Conservation (phyloP, 768 basidiomycete genomes). For the Austroboletus festivus region DNA sequence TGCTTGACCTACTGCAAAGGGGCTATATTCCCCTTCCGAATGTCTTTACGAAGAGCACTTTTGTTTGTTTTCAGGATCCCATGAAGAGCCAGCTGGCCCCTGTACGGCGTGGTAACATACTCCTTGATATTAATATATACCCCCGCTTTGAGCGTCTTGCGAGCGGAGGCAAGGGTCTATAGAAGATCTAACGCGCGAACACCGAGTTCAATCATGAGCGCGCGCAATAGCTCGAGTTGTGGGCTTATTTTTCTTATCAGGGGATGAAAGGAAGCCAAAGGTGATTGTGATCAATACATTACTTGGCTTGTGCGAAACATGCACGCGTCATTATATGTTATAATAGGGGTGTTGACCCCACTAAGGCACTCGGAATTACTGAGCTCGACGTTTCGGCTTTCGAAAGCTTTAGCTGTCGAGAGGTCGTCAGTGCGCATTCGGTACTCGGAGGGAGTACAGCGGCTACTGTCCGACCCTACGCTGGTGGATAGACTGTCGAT, state of each 20-base stretch:
- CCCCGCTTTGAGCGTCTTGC: slow-evolving; percentile 57
- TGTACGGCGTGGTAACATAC: slow-evolving; percentile 62
- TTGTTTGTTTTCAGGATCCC: slow-evolving; percentile 60
- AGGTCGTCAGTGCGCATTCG: neutral
- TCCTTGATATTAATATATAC: slow-evolving; percentile 73
- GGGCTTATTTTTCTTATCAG: slow-evolving; percentile 8
- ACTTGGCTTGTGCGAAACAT: too few species aligned
- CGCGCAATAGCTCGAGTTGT: slow-evolving; percentile 65
- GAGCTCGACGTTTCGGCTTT: slow-evolving; percentile 2
- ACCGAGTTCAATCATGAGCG: slow-evolving; percentile 79
- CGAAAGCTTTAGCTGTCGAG: neutral
- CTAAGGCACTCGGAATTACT: slow-evolving; percentile 8
- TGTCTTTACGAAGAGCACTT: slow-evolving; percentile 58
- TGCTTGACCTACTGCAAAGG: slow-evolving; percentile 61
- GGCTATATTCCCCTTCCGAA: slow-evolving; percentile 46
- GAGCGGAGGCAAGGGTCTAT: slow-evolving; percentile 61
- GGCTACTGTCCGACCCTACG: slow-evolving; percentile 7
- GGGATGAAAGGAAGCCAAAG: slow-evolving; percentile 23
- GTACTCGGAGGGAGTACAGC: neutral
- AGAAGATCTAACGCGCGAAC: slow-evolving; percentile 48
- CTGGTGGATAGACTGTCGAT: slow-evolving; percentile 4
- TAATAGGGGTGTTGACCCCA: slow-evolving; percentile 10
- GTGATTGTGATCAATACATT: too few species aligned
- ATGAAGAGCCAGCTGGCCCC: slow-evolving; percentile 61
- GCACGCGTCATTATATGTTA: slow-evolving; percentile 25